Evolutionary conservation across 2,329 filamentous ascomycete species (phyloP).

Genomic region (Arthrobotrys sphaeroides): DNA sequence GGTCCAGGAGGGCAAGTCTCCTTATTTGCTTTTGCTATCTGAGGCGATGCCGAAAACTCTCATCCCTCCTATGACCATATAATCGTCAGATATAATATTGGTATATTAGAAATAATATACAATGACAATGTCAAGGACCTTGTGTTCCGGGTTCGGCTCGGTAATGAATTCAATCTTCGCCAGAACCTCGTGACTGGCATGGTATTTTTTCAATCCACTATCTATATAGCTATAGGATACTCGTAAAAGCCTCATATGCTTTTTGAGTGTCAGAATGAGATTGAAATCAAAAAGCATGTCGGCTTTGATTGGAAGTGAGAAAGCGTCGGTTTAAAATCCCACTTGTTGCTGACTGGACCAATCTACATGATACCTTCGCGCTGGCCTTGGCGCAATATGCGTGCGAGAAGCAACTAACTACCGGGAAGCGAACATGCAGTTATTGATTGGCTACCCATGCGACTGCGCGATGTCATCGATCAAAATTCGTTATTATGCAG

Average conservation of each 20-base stretch:
- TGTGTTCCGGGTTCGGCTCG: not conserved
- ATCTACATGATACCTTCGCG: slow-evolving; percentile 3
- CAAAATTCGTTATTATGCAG: not conserved
- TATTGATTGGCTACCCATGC: slow-evolving; percentile 1
- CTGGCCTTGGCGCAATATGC: not conserved
- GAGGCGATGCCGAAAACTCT: slow-evolving; percentile 2
- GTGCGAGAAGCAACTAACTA: slow-evolving; percentile 1
- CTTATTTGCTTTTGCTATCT: not conserved
- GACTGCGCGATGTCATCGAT: not conserved
- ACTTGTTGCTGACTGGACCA: not conserved
- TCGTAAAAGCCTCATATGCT: not conserved
- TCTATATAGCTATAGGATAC: not conserved
- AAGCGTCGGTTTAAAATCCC: slow-evolving; percentile 7
- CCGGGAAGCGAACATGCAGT: not conserved
- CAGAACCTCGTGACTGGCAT: not conserved
- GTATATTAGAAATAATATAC: not conserved
- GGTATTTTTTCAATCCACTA: not conserved
- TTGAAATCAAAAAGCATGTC: not conserved
- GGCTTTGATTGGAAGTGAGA: slow-evolving; percentile 3
- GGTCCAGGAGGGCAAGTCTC: not conserved
- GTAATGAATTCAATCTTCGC: not conserved
- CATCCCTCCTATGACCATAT: not conserved
- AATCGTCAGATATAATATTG: not conserved
- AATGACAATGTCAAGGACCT: not conserved
- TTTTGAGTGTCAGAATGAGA: not conserved